Conservation (phyloP, 2,329 filamentous ascomycete species). For the Helicocarpus griseus region DNA sequence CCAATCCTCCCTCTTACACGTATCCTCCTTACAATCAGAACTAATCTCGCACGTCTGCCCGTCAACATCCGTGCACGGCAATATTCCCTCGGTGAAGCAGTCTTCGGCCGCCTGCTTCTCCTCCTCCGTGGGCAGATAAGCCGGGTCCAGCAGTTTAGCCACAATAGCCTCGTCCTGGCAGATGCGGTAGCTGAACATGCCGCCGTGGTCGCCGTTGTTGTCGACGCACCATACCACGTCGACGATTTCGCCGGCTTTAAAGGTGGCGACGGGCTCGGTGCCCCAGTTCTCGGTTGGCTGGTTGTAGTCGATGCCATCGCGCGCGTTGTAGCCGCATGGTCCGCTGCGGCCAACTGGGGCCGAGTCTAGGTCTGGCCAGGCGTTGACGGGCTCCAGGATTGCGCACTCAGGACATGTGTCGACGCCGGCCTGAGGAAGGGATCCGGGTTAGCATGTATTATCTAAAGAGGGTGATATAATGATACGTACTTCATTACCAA, state of each 20-base stretch:
- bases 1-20: slow-evolving; percentile 45
- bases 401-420: slow-evolving; percentile 47
- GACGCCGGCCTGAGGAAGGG: slow-evolving; percentile 34
- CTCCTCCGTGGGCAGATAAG: slow-evolving; percentile 40
- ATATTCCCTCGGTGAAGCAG: slow-evolving; percentile 41
- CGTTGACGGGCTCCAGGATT: slow-evolving; percentile 43
- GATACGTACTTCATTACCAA: slow-evolving; percentile 33
- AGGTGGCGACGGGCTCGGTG: slow-evolving; percentile 33
- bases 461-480: background rate
- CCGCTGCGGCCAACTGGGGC: slow-evolving; percentile 41
- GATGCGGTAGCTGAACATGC: slow-evolving; percentile 48
- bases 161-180: slow-evolving; percentile 44
- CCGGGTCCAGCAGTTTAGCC: slow-evolving; percentile 40
- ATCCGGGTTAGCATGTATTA: background rate
- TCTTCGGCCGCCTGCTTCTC: slow-evolving; percentile 47
- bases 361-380: slow-evolving; percentile 41
- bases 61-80: slow-evolving; percentile 41
- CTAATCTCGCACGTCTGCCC: slow-evolving; percentile 43
- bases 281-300: slow-evolving; percentile 39
- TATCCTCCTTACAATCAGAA: slow-evolving; percentile 42
- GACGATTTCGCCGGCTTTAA: slow-evolving; percentile 37
- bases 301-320: slow-evolving; percentile 46
- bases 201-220: slow-evolving; percentile 48
- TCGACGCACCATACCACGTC: slow-evolving; percentile 49
- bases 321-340: slow-evolving; percentile 46